Conservation (phyloP, 1,284 basidiomycete genomes). For the Phenoliferia sp. region DNA sequence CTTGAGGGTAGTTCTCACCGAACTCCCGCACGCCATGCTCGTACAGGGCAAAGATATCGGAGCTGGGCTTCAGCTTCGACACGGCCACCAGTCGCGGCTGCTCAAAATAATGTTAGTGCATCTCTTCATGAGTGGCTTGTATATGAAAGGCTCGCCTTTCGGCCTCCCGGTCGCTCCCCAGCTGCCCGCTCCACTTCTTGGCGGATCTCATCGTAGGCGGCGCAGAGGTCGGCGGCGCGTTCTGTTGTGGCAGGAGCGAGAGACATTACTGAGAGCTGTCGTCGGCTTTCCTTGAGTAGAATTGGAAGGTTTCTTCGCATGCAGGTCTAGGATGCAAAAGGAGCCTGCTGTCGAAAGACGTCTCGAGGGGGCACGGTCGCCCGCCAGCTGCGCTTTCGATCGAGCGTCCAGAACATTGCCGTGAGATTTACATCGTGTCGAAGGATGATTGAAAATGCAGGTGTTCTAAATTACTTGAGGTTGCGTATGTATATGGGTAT, state of each 20-base stretch:
- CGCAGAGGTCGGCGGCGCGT: conserved; percentile 43
- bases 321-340: too few relatives aligned
- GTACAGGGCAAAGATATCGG: conserved; percentile 78
- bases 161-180: not conserved
- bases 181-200: conserved; percentile 40
- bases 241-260: conserved; percentile 29
- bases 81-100: conserved; percentile 70
- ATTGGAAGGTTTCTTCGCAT: not conserved
- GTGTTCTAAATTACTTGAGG: too few relatives aligned
- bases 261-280: conserved; percentile 20
- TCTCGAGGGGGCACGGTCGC: too few relatives aligned
- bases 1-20: conserved; percentile 97
- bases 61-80: conserved; percentile 87
- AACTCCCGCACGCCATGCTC: conserved; percentile 78
- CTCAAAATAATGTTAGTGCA: not conserved
- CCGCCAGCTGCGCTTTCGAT: too few relatives aligned
- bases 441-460: too few relatives aligned
- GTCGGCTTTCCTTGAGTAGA: not conserved
- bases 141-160: not conserved
- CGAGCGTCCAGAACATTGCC: too few relatives aligned
- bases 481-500: too few relatives aligned
- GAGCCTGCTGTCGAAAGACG: too few relatives aligned
- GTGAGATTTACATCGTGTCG: too few relatives aligned
- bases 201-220: conserved; percentile 44
- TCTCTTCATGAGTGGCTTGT: not conserved